A percentile compares a stretch with the other conserved stretches of the same genome.
phyloP scores from a whole-genome alignment of 148 eudicot species.

The Pharnaceum exiguum region DNA sequence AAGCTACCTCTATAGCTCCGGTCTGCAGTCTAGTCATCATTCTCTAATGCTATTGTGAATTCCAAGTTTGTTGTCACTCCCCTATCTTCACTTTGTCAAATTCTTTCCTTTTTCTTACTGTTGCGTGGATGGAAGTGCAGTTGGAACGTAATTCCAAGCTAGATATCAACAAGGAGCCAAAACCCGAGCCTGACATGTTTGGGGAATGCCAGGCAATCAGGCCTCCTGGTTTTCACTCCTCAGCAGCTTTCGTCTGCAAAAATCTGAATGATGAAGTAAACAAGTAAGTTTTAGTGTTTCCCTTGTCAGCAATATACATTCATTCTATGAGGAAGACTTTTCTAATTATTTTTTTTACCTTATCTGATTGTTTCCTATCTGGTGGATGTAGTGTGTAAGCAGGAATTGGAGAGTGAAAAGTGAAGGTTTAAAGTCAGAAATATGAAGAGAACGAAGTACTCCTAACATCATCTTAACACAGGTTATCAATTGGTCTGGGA shows the following conservation, averaged over 20 bases:
- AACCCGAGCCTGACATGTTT: background rate
- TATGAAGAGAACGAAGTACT: constrained; percentile 2
- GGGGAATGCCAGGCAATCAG: background rate
- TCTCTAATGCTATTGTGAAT: too few relatives aligned
- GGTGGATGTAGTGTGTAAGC: constrained; percentile 1
- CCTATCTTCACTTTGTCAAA: too few relatives aligned
- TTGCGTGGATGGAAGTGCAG: background rate
- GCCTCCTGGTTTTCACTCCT: background rate
- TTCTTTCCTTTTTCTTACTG: background rate
- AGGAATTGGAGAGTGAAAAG: background rate
- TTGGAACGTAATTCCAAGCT: background rate
- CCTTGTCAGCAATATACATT: background rate
- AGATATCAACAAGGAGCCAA: background rate
- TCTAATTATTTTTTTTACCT: too few relatives aligned
- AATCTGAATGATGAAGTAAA: background rate
- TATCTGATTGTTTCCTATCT: background rate
- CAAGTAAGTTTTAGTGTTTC: background rate
- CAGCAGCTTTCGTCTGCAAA: background rate
- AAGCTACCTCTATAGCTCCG: too few relatives aligned
- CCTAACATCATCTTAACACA: background rate
- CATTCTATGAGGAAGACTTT: background rate
- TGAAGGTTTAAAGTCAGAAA: constrained; percentile 6
- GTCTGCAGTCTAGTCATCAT: too few relatives aligned
- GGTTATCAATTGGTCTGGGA: background rate
- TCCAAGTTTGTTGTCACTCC: too few relatives aligned